Conservation (phyloP, 2,329 filamentous ascomycete species). For the Aureobasidium sp. region DNA sequence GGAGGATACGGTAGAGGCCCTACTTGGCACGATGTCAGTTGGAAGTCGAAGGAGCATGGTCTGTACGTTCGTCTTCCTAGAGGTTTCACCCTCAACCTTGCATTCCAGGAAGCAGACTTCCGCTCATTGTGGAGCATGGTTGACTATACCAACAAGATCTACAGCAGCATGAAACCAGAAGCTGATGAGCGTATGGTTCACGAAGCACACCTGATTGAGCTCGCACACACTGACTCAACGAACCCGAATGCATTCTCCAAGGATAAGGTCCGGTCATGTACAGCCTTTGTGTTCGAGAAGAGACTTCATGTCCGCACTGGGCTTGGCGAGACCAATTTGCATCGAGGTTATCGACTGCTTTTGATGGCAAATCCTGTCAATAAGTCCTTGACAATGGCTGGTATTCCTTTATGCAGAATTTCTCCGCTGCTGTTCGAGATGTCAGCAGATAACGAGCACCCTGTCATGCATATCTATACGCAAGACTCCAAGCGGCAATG, state of each 20-base stretch:
- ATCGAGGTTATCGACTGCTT: constrained; percentile 72
- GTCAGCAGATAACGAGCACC: constrained; percentile 54
- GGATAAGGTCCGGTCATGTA: constrained; percentile 64
- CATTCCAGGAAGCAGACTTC: constrained; percentile 70
- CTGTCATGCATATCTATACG: constrained; percentile 64
- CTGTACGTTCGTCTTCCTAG: constrained; percentile 66
- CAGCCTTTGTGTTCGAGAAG: constrained; percentile 68
- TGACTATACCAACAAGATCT: constrained; percentile 73
- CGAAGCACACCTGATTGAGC: constrained; percentile 60
- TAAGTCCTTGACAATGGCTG: constrained; percentile 70
- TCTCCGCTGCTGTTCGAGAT: constrained; percentile 72
- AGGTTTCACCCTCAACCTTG: constrained; percentile 65
- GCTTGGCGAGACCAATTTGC: constrained; percentile 62
- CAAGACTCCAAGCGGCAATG: constrained; percentile 59
- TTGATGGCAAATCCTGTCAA: constrained; percentile 70
- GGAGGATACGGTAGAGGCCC: constrained; percentile 49
- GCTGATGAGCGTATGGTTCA: constrained; percentile 65
- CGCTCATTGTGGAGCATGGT: constrained; percentile 74
- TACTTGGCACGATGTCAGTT: constrained; percentile 75
- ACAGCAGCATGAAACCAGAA: constrained; percentile 60
- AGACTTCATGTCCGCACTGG: constrained; percentile 61
- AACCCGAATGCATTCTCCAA: constrained; percentile 66
- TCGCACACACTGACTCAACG: constrained; percentile 75
- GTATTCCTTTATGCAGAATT: constrained; percentile 58
- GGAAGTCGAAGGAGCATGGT: constrained; percentile 60